A percentile compares a stretch with the other conserved stretches of the same genome.
Conservation (phyloP, 2,329 filamentous ascomycete species). For the Zymoseptoria ardabiliae region DNA sequence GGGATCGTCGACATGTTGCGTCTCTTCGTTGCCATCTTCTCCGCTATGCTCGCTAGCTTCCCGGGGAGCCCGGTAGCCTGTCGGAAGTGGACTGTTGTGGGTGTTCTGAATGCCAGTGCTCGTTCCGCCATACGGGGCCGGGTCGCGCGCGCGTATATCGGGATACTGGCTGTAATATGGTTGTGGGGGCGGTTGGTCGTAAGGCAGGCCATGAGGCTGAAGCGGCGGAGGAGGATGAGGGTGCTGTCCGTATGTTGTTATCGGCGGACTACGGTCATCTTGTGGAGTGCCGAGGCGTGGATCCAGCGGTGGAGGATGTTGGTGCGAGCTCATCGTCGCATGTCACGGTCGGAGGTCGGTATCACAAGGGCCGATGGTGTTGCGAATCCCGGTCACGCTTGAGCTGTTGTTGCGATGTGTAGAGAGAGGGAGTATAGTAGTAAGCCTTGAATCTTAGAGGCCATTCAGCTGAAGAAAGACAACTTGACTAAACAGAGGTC, state of each 20-base stretch:
- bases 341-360: background rate
- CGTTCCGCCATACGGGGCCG: background rate
- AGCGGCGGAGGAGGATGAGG: background rate
- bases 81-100: slow-evolving; percentile 18
- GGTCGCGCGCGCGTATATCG: background rate
- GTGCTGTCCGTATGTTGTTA: background rate
- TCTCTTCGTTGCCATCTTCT: slow-evolving; percentile 10
- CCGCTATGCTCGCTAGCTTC: slow-evolving; percentile 12
- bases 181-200: background rate
- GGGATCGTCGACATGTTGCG: slow-evolving; percentile 27
- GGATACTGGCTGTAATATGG: background rate
- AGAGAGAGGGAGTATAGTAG: background rate
- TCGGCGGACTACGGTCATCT: background rate
- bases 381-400: background rate
- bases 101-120: slow-evolving; percentile 18
- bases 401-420: background rate
- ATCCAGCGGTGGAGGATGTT: background rate
- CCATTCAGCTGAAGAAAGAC: too few relatives aligned
- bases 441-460: too few relatives aligned
- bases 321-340: background rate
- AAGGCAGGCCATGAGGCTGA: background rate
- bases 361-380: background rate
- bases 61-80: slow-evolving; percentile 1
- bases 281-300: background rate
- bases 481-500: too few relatives aligned